A percentile compares a stretch with the other conserved stretches of the same genome.
phyloP scores from a whole-genome alignment of 1,284 basidiomycete genomes.

The Fistulinella staudtii region DNA sequence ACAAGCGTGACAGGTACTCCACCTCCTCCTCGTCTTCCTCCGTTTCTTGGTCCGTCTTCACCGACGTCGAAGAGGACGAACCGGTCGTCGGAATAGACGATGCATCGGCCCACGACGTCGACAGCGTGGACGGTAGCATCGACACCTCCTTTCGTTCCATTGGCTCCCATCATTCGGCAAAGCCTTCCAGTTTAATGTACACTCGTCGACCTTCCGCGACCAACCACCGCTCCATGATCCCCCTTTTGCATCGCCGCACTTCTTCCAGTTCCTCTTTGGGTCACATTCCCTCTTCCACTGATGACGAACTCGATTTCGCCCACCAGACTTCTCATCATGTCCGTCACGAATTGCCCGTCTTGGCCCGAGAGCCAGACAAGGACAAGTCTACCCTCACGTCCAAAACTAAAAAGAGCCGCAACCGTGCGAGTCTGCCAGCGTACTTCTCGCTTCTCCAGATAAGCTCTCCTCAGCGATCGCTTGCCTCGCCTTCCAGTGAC shows the following conservation, averaged over 20 bases:
- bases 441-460: constrained; percentile 71
- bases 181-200: constrained; percentile 47
- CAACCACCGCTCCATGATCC: constrained; percentile 61
- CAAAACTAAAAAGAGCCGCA: constrained; percentile 52
- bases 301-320: constrained; percentile 42
- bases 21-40: constrained; percentile 60
- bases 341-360: constrained; percentile 19
- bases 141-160: constrained; percentile 36
- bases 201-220: constrained; percentile 67
- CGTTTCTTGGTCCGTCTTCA: constrained; percentile 53
- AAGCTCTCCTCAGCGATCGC: constrained; percentile 42
- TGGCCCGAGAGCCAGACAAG: constrained; percentile 31
- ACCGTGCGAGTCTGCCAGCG: constrained; percentile 69
- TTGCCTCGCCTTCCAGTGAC: constrained; percentile 43
- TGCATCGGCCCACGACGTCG: constrained; percentile 37
- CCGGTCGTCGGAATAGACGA: constrained; percentile 38
- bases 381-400: constrained; percentile 37
- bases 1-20: constrained; percentile 46
- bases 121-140: constrained; percentile 20
- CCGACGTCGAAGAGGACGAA: constrained; percentile 58
- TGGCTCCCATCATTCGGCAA: constrained; percentile 33
- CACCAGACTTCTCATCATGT: constrained; percentile 29
- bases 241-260: constrained; percentile 51
- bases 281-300: constrained; percentile 35
- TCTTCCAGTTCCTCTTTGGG: constrained; percentile 43